Base-by-base conservation (phyloP, 1,284 basidiomycete species). In the Veloboletus limbatus region DNA sequence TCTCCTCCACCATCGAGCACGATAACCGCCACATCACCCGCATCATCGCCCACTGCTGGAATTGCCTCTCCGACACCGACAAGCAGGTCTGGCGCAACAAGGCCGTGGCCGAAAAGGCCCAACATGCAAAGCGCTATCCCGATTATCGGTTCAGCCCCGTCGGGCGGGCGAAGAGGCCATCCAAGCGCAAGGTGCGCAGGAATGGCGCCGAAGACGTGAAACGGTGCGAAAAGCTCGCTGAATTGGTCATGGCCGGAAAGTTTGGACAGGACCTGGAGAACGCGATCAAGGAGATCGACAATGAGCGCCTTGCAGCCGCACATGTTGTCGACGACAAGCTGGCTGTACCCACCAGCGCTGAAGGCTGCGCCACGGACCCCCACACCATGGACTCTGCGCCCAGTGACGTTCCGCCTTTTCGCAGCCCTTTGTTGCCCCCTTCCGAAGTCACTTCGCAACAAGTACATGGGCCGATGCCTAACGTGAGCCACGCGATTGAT, bases 1-100 rank as follows among this genome's bases (percentile, higher is more conserved):
- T 75, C 46, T 62, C 53, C 45, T 62, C 66, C 25, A 60, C 56
- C 26, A 66, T 77, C 49, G 79, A 78, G 58, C 69, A 68, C 49
- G 75, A 82, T 54, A 75, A 81, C 54, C 70, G 79, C n/a, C 75
- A 79, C 45, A 75, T 84, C 54, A 79, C 76, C 41, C 74, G 75
- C 43, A 76, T 79, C 58, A 72, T 77, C 32, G 79, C 70, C 2
- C 67, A 72, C 36, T 69, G 71, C 52, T 84, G 81, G 82, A 74
- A 73, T 44, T 62, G 67, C 18, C 66, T 82, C 46, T 55, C 73
- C 2, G 72, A 73, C 13, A 55, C 63, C 5, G 72, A 78, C 40
- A 79, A 77, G 53, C 63, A 68, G 27, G 54, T 69, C 14, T 86
- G 77, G 71, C 71, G 73, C 36, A 65, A 71, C 43, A 72, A 72